Percentiles rank a stretch among this genome's conserved stretches.
These are phyloP conservation scores for Bipolaris sorokiniana DNA, from an alignment of 2,329 filamentous ascomycete genomes.

Conservation along the genomic window DNA sequence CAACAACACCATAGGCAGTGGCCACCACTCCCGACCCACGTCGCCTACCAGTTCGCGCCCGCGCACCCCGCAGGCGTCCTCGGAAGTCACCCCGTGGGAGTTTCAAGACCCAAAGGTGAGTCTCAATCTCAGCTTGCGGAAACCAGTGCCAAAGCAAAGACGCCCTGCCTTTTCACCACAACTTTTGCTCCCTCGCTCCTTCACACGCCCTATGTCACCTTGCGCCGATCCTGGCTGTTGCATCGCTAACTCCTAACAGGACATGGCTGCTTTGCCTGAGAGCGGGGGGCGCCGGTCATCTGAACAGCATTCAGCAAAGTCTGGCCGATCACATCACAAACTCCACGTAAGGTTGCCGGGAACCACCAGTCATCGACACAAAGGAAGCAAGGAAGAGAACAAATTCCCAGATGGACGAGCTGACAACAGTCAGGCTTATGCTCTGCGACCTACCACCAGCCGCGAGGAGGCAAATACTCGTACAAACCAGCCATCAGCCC, in stretches of 20 bases:
- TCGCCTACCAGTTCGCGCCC: constrained; percentile 80
- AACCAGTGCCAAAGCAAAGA: neutral
- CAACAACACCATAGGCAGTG: constrained; percentile 64
- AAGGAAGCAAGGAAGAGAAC: constrained; percentile 66
- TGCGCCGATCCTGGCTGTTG: constrained; percentile 6
- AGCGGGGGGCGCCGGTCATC: constrained; percentile 44
- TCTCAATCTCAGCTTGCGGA: constrained; percentile 8
- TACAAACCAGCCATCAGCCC: constrained; percentile 50
- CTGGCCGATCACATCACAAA: constrained; percentile 63
- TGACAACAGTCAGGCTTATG: constrained; percentile 54
- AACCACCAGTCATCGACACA: constrained; percentile 69
- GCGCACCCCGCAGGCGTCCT: constrained; percentile 83
- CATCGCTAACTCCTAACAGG: constrained; percentile 29
- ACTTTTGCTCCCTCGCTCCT: neutral
- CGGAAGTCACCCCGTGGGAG: constrained; percentile 96
- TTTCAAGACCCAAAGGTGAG: constrained; percentile 84
- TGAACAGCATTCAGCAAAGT: constrained; percentile 50
- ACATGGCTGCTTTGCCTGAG: constrained; percentile 40
- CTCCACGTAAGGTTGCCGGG: constrained; percentile 65
- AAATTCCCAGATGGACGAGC: constrained; percentile 42
- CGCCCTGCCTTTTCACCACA: neutral
- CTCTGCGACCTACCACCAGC: constrained; percentile 73
- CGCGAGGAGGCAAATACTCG: constrained; percentile 71
- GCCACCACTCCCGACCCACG: constrained; percentile 59
- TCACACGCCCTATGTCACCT: neutral